Base-by-base conservation (phyloP, 352 stramenopile species). In the Chrysophaeum taylorii region DNA sequence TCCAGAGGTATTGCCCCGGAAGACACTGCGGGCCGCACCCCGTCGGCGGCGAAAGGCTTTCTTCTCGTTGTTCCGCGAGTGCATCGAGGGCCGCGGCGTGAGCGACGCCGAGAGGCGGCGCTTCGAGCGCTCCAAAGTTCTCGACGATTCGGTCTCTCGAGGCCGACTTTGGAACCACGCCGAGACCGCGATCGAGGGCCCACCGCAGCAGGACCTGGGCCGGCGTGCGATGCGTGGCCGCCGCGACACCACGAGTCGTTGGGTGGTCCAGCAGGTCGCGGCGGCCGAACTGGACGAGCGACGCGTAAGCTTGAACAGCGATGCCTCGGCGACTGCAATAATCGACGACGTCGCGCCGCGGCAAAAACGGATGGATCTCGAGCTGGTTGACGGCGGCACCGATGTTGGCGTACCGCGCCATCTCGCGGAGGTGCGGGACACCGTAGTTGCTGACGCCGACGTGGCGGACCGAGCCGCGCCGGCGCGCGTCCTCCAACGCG, bases 301-400 rank as follows among this genome's bases (percentile, higher is more conserved):
- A 82, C 63, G 82, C 76, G 62, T 89, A 91, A 1, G 79, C 82
- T 75, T 89, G 81, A 52, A 91, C 45, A 1, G 87, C 76, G 31
- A 91, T 79, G 43, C 82, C 84, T 53, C 88, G 74, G 5, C 71
- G 64, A 63, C 75, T n/a, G 52, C 88, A 86, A 57, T 79, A 84
- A 9, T 75, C 60, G 64, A 91, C 83, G 9, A 81, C 87, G 39
- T 87, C 84, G 52, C 75, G 78, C 54, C 85, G 68, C 64, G 85
- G 89, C 9, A 89, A 68, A 48, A 89, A 89, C 0, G 85, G 85
- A 57, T 88, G 88, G 52, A 89, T 84, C 74, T 91, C 85, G 67
- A 91, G 87, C 52, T 91, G 85, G 78, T 89, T 89, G 0, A 89
- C 79, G n/a, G 78, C 67, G 25, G 84, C 83, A n/a, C 84, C 74